These are phyloP conservation scores for Aureobasidium sp. DNA, from an alignment of 2,329 filamentous ascomycete genomes.

Conservation along the genomic window DNA sequence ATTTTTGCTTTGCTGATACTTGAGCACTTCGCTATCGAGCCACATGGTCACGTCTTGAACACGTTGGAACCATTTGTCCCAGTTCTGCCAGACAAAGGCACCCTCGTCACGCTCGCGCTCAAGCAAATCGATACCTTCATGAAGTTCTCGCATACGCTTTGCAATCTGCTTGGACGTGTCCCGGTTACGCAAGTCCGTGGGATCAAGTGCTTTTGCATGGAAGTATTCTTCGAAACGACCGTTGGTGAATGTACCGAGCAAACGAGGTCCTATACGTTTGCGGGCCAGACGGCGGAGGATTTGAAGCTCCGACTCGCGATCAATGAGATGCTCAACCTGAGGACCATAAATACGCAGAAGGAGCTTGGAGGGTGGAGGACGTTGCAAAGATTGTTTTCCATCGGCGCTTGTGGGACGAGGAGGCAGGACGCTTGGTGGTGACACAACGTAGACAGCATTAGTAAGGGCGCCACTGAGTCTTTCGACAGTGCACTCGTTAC, in stretches of 20 bases:
- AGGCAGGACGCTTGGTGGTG: conserved; percentile 62
- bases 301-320: conserved; percentile 80
- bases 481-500: conserved; percentile 62
- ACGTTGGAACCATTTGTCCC: conserved; percentile 80
- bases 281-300: conserved; percentile 79
- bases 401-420: conserved; percentile 31
- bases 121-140: conserved; percentile 84
- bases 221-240: conserved; percentile 95
- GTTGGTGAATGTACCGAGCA: conserved; percentile 88
- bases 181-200: conserved; percentile 67
- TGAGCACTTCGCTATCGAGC: conserved; percentile 53
- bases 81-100: conserved; percentile 82
- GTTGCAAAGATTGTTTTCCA: conserved; percentile 20
- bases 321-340: conserved; percentile 91
- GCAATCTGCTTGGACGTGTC: conserved; percentile 89
- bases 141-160: conserved; percentile 93
- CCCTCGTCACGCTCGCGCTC: conserved; percentile 70
- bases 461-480: conserved; percentile 86
- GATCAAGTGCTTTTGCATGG: conserved; percentile 72
- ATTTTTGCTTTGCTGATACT: conserved; percentile 8
- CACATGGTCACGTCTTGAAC: conserved; percentile 55
- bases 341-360: conserved; percentile 89
- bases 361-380: conserved; percentile 56
- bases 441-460: conserved; percentile 93
- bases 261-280: conserved; percentile 85